Evolutionary conservation across 1,139 yeast genomes (phyloP).

Genomic region (Yamadazyma mexicana): DNA sequence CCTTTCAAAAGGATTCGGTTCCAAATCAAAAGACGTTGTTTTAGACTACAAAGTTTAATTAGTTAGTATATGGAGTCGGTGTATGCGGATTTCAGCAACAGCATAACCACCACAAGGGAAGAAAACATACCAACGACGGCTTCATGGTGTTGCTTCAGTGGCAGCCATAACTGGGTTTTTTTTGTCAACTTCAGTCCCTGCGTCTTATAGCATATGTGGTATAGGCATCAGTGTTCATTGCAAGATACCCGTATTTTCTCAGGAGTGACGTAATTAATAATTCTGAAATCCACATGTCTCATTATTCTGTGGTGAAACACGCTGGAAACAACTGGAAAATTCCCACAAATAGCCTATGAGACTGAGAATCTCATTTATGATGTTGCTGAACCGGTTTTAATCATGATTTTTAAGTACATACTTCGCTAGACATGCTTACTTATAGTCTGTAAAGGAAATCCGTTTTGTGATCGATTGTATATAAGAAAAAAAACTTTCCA

Average conservation of each 20-base stretch:
- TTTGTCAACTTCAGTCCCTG: background rate
- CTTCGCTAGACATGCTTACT: slow-evolving; percentile 25
- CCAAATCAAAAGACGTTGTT: slow-evolving; percentile 68
- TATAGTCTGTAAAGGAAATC: background rate
- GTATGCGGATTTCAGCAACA: background rate
- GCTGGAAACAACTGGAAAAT: too few species aligned
- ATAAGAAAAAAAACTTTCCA: slow-evolving; percentile 1
- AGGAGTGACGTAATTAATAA: slow-evolving; percentile 15
- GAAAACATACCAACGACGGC: too few species aligned
- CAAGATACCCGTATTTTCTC: background rate
- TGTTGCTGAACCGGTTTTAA: too few species aligned
- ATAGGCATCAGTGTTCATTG: background rate
- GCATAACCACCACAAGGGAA: background rate
- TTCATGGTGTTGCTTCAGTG: too few species aligned
- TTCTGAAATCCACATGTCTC: background rate
- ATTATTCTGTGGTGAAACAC: too few species aligned
- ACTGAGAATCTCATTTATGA: too few species aligned
- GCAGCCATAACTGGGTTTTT: too few species aligned
- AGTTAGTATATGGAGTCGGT: slow-evolving; percentile 1
- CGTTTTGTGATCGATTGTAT: slow-evolving; percentile 1
- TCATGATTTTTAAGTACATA: slow-evolving; percentile 19
- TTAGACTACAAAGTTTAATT: slow-evolving; percentile 27
- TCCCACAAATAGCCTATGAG: too few species aligned
- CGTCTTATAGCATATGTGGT: background rate
- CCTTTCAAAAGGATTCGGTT: slow-evolving; percentile 94